phyloP scores from a whole-genome alignment of 192 early-diverging fungal species.

The Mortierella claussenii region DNA sequence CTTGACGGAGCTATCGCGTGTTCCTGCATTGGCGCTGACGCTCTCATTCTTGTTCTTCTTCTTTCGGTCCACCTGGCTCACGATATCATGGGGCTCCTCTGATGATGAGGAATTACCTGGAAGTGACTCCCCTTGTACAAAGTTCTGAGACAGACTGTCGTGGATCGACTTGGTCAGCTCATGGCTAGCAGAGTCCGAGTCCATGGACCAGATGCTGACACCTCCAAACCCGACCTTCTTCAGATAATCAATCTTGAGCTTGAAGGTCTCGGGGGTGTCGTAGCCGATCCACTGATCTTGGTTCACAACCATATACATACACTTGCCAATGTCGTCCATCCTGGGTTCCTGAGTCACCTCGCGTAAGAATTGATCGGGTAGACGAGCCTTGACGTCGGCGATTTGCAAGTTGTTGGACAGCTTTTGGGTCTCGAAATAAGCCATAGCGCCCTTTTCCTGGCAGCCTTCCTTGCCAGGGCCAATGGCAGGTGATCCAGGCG shows the following conservation, averaged over 20 bases:
- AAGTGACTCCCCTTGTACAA: conserved; percentile 4
- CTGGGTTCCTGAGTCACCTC: conserved; percentile 34
- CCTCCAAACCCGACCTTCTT: conserved; percentile 43
- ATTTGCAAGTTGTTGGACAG: conserved; percentile 22
- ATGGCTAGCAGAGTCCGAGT: conserved; percentile 36
- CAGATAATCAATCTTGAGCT: conserved; percentile 22
- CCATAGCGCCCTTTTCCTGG: conserved; percentile 52
- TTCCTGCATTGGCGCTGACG: not conserved
- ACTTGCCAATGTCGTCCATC: conserved; percentile 35
- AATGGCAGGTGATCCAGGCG: conserved; percentile 33
- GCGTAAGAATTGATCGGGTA: conserved; percentile 21
- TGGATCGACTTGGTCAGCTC: conserved; percentile 40
- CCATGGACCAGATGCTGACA: conserved; percentile 53
- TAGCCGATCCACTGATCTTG: conserved; percentile 38
- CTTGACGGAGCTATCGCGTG: not conserved
- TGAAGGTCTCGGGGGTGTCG: conserved; percentile 40
- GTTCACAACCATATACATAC: conserved; percentile 54
- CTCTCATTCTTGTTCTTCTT: not conserved
- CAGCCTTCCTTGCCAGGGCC: conserved; percentile 46
- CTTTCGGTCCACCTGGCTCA: no score
- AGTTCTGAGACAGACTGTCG: conserved; percentile 2
- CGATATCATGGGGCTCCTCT: not conserved
- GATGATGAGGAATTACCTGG: not conserved
- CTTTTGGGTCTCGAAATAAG: conserved; percentile 35
- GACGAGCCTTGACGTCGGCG: conserved; percentile 15